Percentiles rank a stretch among this genome's conserved stretches.
Conservation (phyloP, 257 asterid genomes). For the Rhazya stricta region DNA sequence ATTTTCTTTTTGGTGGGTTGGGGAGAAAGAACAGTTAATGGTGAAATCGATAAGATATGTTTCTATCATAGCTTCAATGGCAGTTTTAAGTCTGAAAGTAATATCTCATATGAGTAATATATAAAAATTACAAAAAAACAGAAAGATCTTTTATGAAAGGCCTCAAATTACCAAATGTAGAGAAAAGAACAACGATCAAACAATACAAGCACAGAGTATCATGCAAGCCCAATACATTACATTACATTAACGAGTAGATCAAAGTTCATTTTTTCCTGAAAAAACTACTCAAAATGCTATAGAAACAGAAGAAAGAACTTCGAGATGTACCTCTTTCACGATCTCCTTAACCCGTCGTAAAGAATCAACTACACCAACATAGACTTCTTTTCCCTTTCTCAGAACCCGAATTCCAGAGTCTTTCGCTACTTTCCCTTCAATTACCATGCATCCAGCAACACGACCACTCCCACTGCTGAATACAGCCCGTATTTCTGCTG, state of each 20-base stretch:
- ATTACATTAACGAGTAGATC: not conserved
- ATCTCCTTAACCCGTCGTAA: conserved; percentile 80
- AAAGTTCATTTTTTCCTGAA: not conserved
- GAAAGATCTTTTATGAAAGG: not conserved
- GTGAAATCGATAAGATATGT: not conserved
- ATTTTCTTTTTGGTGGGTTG: too few species aligned
- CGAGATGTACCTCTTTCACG: conserved; percentile 72
- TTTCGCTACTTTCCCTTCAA: conserved; percentile 81
- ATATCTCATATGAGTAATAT: not conserved
- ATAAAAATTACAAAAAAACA: not conserved
- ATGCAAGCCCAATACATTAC: not conserved
- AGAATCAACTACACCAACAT: conserved; percentile 74
- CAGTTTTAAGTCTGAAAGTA: conserved; percentile 3
- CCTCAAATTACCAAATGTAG: not conserved
- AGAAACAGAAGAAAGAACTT: not conserved
- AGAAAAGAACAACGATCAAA: not conserved
- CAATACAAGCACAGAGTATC: not conserved
- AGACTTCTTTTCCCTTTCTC: conserved; percentile 72
- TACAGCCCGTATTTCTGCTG: conserved; percentile 87
- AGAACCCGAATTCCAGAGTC: conserved; percentile 79
- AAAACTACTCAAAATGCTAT: not conserved
- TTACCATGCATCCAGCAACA: conserved; percentile 97
- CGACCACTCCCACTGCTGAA: conserved; percentile 97
- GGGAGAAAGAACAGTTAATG: not conserved
- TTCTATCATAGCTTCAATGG: not conserved